These are phyloP conservation scores for Pseudoperonospora humuli DNA, from an alignment of 352 stramenopile species.

Conservation along the genomic window DNA sequence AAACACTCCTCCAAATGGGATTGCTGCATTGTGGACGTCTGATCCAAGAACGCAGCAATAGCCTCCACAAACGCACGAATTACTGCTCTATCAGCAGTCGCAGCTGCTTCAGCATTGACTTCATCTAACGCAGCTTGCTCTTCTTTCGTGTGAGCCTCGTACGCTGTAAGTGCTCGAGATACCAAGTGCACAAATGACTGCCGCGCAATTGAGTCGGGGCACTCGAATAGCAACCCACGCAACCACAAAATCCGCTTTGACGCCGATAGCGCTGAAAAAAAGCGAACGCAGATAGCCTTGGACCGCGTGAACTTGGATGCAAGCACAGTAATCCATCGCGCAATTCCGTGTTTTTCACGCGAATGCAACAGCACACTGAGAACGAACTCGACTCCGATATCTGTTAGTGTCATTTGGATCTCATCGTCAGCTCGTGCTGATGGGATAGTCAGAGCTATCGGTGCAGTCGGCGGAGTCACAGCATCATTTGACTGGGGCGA, in stretches of 20 bases:
- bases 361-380: constrained; percentile 85
- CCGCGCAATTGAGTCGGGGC: constrained; percentile 73
- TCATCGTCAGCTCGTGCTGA: constrained; percentile 32
- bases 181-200: constrained; percentile 84
- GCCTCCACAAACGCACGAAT: constrained; percentile 40
- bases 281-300: constrained; percentile 59
- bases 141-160: constrained; percentile 47
- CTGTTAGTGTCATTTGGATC: constrained; percentile 59
- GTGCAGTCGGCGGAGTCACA: constrained; percentile 15
- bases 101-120: constrained; percentile 12
- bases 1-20: constrained; percentile 85
- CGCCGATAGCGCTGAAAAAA: constrained; percentile 53
- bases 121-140: constrained; percentile 21
- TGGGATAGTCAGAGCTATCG: constrained; percentile 15
- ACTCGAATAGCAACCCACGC: constrained; percentile 72
- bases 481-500: constrained; percentile 5
- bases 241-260: constrained; percentile 57
- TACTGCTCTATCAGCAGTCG: constrained; percentile 16
- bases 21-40: constrained; percentile 69
- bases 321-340: constrained; percentile 73
- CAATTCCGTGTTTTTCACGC: constrained; percentile 81
- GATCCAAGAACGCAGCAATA: constrained; percentile 56
- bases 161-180: constrained; percentile 59
- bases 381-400: constrained; percentile 84
- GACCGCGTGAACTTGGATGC: constrained; percentile 62